Conservation (phyloP, 202 grass and related monocot genomes). For the Panicum hallii region DNA sequence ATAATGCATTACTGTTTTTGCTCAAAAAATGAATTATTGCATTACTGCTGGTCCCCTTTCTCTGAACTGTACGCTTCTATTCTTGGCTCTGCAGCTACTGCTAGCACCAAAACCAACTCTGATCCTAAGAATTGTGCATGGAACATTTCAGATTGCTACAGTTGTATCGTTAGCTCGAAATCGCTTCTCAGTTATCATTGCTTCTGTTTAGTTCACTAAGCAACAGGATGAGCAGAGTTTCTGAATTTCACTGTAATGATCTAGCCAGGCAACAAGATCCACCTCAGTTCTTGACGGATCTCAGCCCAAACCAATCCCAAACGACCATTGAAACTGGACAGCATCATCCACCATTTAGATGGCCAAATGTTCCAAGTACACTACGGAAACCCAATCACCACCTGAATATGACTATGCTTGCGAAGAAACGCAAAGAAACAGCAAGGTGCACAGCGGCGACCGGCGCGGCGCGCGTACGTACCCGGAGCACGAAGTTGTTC, state of each 20-base stretch:
- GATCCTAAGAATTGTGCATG: background rate
- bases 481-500: constrained; percentile 95
- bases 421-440: background rate
- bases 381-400: background rate
- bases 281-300: constrained; percentile 4
- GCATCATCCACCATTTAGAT: background rate
- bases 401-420: background rate
- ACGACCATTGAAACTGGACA: background rate
- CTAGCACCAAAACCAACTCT: background rate
- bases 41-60: background rate
- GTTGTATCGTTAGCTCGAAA: background rate
- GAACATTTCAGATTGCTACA: background rate
- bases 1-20: background rate
- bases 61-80: background rate
- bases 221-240: background rate
- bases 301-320: background rate
- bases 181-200: background rate
- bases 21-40: background rate
- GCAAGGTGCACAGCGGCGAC: background rate
- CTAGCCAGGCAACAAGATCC: constrained; percentile 21
- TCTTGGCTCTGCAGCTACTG: background rate
- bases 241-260: background rate
- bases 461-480: constrained; percentile 31
- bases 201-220: background rate
- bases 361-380: background rate